Base-by-base conservation (phyloP, 495 filamentous ascomycete genomes). In the Usnea hakonensis region DNA sequence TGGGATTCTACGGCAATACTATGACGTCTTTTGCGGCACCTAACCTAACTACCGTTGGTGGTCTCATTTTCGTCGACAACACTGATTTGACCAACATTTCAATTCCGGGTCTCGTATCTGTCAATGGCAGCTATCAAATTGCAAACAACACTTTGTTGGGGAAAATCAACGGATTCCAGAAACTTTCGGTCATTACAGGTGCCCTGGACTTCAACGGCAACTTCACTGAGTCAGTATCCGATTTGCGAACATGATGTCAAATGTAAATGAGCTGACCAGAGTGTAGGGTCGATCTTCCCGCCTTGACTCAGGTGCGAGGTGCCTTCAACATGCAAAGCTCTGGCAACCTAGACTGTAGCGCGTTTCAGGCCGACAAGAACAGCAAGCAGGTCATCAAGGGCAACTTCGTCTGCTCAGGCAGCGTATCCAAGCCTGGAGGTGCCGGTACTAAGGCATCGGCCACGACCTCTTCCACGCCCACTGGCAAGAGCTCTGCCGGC, bases 131-230 rank as follows among this genome's bases (percentile, higher is more conserved):
- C 69, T 84, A 94, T 75, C 80, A 86, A 63, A 83, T 97, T 69
- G 85, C 87, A 72, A 95, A 95, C 81, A 96, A 97, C 83, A 90
- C 91, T 53, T 74, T 78, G 55, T 80, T 96, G 16, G 62, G 66
- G 57, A 69, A 73, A 62, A 79, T 96, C 36, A 70, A 81, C 60
- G 81, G 80, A 53, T 89, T 97, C 79, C 77, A 81, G 41, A 69
- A 76, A 48, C 80, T 98, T 28, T 68, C 80, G 63, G 79, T 72
- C n/a, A 81, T 97, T 52, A 81, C 79, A 65, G 94, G 93, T 76
- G 93, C 92, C 63, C 77, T 99, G 74, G 90, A 95, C 78, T 85
- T 96, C 76, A 85, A 84, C 68, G 94, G 94, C 69, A 86, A 83
- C 76, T 95, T 96, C 74, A 82, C 83, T 56, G 77, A 83, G 88